A percentile compares a stretch with the other conserved stretches of the same genome.
phyloP scores from a whole-genome alignment of 2,329 filamentous ascomycete genomes.

The Epichloe hybrida region DNA sequence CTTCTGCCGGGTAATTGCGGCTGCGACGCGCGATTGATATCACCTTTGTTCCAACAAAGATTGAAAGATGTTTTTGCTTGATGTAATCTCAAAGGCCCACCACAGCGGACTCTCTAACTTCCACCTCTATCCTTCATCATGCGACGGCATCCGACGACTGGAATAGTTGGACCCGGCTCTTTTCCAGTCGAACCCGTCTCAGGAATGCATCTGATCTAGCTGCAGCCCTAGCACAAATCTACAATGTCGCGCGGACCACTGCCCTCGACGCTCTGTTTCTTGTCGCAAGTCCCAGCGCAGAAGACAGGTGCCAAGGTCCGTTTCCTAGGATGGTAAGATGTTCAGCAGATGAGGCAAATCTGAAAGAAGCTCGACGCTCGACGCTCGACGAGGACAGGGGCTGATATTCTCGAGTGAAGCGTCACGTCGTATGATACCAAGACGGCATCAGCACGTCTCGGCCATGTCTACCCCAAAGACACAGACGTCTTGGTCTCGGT shows the following conservation, averaged over 20 bases:
- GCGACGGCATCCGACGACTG: too few relatives aligned
- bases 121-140: too few relatives aligned
- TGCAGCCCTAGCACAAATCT: background rate
- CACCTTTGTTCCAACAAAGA: too few relatives aligned
- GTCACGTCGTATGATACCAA: conserved; percentile 36
- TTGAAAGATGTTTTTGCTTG: background rate
- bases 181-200: too few relatives aligned
- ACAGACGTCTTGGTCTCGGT: conserved; percentile 42
- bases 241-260: conserved; percentile 46
- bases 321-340: conserved; percentile 75
- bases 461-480: conserved; percentile 47
- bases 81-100: background rate
- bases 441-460: conserved; percentile 50
- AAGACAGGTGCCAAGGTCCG: conserved; percentile 64
- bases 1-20: too few relatives aligned
- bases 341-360: background rate
- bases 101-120: background rate
- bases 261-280: conserved; percentile 50
- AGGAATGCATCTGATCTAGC: background rate
- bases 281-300: conserved; percentile 43
- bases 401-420: conserved; percentile 18
- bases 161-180: too few relatives aligned
- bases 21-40: too few relatives aligned
- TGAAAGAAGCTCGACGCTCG: background rate
- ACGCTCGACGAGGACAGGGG: background rate